Evolutionary conservation across 768 basidiomycete species (phyloP), one percentile per base, ranked within the genome.

Genomic region (Rhodotorula toruloides): DNA sequence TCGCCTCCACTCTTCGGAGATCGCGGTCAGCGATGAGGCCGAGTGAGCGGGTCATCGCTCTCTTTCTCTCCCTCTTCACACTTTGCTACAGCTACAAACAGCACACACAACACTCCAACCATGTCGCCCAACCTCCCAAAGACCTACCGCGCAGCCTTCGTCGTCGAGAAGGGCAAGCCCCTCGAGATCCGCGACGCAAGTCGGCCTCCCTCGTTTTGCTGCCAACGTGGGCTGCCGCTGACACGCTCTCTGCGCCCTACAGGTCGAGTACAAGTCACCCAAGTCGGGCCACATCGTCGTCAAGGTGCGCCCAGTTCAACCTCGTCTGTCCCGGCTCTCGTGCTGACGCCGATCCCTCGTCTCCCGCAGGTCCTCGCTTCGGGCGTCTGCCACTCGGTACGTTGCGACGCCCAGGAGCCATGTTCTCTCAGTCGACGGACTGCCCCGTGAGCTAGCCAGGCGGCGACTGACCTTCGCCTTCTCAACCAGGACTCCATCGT

Each of bases 311-410:
- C 50, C 52, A 32, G 54, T 54, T 43, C 46, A 46, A 25, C 49
- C 52, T 34, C n/a, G 29, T 12, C 43, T 40, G 60, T 47, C 12
- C 48, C 36, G 21, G 32, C 19, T 34, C 19, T 53, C 53, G 54
- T 1, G 46, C 25, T 43, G 50, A 34, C 19, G 25, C 39, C 2
- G 29, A 7, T 43, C 40, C 16, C 22, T 32, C 21, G 14, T 42
- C 39, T 7, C 10, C 3, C 55, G 29, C 54, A 70, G 63, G 57
- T 63, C 43, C 50, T 65, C 36, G 68, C 64, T 13, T 55, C 50
- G 16, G 68, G 68, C 7, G 68, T 70, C 36, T 70, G 68, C 48
- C 68, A 70, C 57, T 59, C 57, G 16, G 52, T 60, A 8, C 36
- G 63, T 25, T 21, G 39, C 43, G 3, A 8, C 17, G 13, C 25